These are phyloP conservation scores for Diutina rugosa DNA, from an alignment of 1,139 yeast species.

Conservation along the genomic window DNA sequence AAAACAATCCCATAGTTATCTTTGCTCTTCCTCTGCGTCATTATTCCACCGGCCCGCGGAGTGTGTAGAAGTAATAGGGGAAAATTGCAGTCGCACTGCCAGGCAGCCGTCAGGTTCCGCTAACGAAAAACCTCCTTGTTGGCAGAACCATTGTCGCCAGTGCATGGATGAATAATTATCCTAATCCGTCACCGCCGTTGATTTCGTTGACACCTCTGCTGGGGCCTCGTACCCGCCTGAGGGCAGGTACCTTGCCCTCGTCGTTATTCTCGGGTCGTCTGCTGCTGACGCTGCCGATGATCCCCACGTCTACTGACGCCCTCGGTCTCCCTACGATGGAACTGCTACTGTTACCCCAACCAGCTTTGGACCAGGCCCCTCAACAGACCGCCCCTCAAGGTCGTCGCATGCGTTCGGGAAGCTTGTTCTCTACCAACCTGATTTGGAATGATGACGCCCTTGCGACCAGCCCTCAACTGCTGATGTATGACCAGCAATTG, in stretches of 20 bases:
- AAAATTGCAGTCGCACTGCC: background rate
- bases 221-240: conserved; percentile 10
- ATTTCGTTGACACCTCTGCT: conserved; percentile 17
- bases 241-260: conserved; percentile 50
- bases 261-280: conserved; percentile 13
- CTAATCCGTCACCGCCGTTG: conserved; percentile 21
- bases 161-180: conserved; percentile 1
- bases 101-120: background rate
- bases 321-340: conserved; percentile 12
- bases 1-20: too few relatives aligned
- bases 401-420: conserved; percentile 27
- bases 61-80: conserved; percentile 2
- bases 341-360: conserved; percentile 12
- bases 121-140: background rate
- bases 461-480: conserved; percentile 9
- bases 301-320: conserved; percentile 8
- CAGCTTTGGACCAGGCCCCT: background rate
- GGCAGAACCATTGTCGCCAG: background rate
- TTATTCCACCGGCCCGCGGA: background rate
- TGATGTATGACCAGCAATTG: conserved; percentile 9
- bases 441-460: conserved; percentile 33
- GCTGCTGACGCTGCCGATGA: conserved; percentile 3
- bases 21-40: background rate
- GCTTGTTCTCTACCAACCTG: conserved; percentile 30
- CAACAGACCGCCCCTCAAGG: background rate